phyloP scores from a whole-genome alignment of 2,329 filamentous ascomycete species.

The Sporothrix protearum region DNA sequence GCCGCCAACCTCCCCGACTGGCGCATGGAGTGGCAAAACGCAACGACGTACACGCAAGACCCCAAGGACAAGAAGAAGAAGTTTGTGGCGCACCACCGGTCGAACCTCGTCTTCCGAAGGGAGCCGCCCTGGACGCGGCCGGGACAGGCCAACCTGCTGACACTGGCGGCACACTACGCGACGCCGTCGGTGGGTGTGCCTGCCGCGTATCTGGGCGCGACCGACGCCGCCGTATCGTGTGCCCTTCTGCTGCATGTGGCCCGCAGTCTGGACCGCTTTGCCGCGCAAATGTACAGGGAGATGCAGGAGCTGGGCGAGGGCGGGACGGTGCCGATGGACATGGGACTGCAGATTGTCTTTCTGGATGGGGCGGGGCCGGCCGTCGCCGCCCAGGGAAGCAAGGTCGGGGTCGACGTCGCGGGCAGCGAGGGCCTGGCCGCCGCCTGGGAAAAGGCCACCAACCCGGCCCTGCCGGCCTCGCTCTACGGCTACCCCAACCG shows the following conservation, averaged over 20 bases:
- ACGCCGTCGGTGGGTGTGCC: slow-evolving; percentile 61
- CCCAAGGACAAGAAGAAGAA: background rate
- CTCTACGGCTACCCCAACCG: slow-evolving; percentile 65
- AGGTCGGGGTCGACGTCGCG: background rate
- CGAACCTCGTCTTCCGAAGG: slow-evolving; percentile 71
- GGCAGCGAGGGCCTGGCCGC: slow-evolving; percentile 57
- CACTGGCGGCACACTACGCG: slow-evolving; percentile 81
- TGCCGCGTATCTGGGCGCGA: slow-evolving; percentile 76
- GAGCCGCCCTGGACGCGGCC: slow-evolving; percentile 71
- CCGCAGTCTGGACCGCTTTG: slow-evolving; percentile 63
- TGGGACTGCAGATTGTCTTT: slow-evolving; percentile 74
- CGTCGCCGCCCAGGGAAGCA: background rate
- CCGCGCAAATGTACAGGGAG: slow-evolving; percentile 70
- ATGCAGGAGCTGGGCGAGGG: slow-evolving; percentile 58
- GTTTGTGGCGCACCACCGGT: slow-evolving; percentile 59
- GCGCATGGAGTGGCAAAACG: slow-evolving; percentile 71
- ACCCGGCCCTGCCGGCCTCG: slow-evolving; percentile 61
- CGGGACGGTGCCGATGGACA: slow-evolving; percentile 58
- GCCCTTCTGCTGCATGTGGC: slow-evolving; percentile 80
- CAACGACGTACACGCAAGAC: slow-evolving; percentile 46
- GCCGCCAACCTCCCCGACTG: slow-evolving; percentile 62
- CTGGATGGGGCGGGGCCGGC: slow-evolving; percentile 77
- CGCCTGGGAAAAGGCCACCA: slow-evolving; percentile 63
- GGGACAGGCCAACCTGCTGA: slow-evolving; percentile 69
- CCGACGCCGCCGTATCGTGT: slow-evolving; percentile 78